Base-by-base conservation (phyloP, 1,284 basidiomycete genomes). In the Sporisorium sorghi region DNA sequence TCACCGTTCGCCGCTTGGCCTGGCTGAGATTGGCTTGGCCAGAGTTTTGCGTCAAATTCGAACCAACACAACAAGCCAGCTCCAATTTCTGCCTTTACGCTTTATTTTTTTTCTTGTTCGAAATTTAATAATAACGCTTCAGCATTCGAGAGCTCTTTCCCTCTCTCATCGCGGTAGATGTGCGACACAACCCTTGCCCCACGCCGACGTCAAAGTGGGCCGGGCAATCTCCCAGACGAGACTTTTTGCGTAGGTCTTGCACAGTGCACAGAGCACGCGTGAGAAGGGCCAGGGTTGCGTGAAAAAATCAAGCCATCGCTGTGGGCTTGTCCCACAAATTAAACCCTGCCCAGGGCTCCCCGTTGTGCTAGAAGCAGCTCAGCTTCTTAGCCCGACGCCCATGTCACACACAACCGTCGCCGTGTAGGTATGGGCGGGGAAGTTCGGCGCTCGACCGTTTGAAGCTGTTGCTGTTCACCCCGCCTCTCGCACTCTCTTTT, bases 291-390 rank as follows among this genome's bases (percentile, higher is more conserved):
- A 61, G 37, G 11, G 39, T n/a, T 11, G n/a, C 11, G n/a, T n/a
- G n/a, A n/a, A n/a, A 24, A 28, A 46, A 42, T 37, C 30, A 17
- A 35, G 24, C 15, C 24, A 32, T 48, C 47, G 19, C 28, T 35
- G 30, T 39, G 42, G 40, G 17, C 39, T 3, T 40, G 39, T 7
- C 39, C 39, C 17, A n/a, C 39, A 43, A 40, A 5, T 19, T 17
- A 32, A 61, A 61, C 54, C 54, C 55, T 53, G 54, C 14, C 47
- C n/a, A 37, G 28, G 48, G 32, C 14, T 30, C 30, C 56, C 48
- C 62, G 56, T 67, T 21, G 59, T 37, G 44, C 65, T 40, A 68
- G 65, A 50, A n/a, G n/a, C n/a, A n/a, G n/a, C n/a, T n/a, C n/a
- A n/a, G 19, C 37, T 40, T 5, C 44, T 62, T 58, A 68, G 55